Conservation (phyloP, 352 stramenopile species). For the Phytopythium aichiense region DNA sequence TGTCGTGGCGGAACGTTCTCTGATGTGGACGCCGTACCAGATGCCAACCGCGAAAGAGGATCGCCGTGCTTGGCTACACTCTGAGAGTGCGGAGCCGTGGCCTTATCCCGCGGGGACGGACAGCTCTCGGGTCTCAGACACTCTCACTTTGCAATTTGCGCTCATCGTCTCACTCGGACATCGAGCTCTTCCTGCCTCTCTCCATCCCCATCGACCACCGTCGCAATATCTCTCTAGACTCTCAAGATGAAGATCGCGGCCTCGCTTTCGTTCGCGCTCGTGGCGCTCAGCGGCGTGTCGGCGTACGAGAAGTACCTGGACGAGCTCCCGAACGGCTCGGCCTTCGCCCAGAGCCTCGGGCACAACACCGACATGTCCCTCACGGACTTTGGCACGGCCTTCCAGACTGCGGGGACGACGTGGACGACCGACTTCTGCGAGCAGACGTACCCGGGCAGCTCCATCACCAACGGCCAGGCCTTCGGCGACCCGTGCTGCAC, state of each 20-base stretch:
- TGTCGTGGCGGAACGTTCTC: neutral
- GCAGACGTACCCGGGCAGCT: constrained; percentile 4
- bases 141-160: neutral
- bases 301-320: constrained; percentile 12
- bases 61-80: neutral
- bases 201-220: neutral
- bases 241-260: constrained; percentile 5
- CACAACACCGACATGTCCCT: constrained; percentile 5
- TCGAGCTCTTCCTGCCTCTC: neutral
- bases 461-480: constrained; percentile 19
- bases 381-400: constrained; percentile 10
- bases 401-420: constrained; percentile 1
- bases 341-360: constrained; percentile 10
- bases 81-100: too few species aligned
- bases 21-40: neutral
- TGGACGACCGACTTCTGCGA: constrained; percentile 10
- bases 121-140: neutral
- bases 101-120: neutral
- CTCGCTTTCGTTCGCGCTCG: neutral
- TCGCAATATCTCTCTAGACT: neutral
- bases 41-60: neutral
- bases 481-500: constrained; percentile 56
- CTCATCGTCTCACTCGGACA: neutral
- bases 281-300: neutral
- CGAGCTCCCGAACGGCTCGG: constrained; percentile 13